These are phyloP conservation scores for Diutina rugosa DNA, from an alignment of 1,139 yeast genomes.

Conservation along the genomic window DNA sequence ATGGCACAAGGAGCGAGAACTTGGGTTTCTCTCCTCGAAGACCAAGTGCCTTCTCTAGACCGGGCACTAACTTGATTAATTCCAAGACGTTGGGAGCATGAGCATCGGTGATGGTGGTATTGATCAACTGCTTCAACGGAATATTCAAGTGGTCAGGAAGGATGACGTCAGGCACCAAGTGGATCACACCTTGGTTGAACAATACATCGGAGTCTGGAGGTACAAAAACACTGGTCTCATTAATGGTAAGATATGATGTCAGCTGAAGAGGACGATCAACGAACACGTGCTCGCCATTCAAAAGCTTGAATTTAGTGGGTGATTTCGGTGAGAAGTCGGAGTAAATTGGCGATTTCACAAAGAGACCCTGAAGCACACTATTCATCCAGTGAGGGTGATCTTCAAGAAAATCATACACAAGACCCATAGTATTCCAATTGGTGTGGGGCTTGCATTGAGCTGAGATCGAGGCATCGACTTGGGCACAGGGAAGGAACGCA, in stretches of 20 bases:
- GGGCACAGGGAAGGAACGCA: conserved; percentile 55
- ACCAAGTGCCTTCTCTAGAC: conserved; percentile 11
- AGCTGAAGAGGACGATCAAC: conserved; percentile 13
- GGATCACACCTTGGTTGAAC: conserved; percentile 79
- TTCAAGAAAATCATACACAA: conserved; percentile 48
- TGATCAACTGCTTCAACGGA: conserved; percentile 42
- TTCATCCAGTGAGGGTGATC: conserved; percentile 37
- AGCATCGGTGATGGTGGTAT: conserved; percentile 19
- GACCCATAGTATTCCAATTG: conserved; percentile 52
- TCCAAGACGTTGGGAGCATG: conserved; percentile 30
- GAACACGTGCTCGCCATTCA: conserved; percentile 23
- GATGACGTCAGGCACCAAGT: conserved; percentile 44
- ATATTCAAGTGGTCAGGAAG: conserved; percentile 49
- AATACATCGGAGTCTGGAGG: conserved; percentile 52
- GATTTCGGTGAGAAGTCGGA: conserved; percentile 35
- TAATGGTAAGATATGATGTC: conserved; percentile 13
- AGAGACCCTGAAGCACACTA: conserved; percentile 39
- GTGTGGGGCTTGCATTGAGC: conserved; percentile 2
- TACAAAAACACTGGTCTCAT: conserved; percentile 15
- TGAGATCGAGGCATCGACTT: neutral
- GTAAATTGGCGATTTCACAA: conserved; percentile 55
- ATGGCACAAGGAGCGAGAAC: conserved; percentile 69
- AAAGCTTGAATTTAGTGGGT: conserved; percentile 12
- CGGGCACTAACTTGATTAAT: conserved; percentile 28
- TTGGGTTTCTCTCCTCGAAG: conserved; percentile 13